Conservation (phyloP, 2,329 filamentous ascomycete species). For the Pseudogymnoascus destructans region DNA sequence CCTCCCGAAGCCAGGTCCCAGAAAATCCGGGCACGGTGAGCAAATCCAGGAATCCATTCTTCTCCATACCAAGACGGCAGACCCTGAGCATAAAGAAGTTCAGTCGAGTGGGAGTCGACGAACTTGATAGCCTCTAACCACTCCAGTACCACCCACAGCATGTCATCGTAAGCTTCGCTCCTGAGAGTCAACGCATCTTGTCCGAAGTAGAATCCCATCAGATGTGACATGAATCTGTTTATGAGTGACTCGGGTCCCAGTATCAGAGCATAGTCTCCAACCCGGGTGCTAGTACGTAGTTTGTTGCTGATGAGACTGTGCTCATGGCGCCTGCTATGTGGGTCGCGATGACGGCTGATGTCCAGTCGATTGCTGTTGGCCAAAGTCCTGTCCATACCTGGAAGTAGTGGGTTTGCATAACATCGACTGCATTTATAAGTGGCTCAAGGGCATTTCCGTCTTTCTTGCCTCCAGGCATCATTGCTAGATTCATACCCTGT, state of each 20-base stretch:
- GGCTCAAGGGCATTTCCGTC: slow-evolving; percentile 14
- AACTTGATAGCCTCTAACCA: slow-evolving; percentile 79
- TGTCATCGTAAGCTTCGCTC: slow-evolving; percentile 79
- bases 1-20: slow-evolving; percentile 68
- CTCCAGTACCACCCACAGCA: slow-evolving; percentile 86
- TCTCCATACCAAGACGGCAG: slow-evolving; percentile 56
- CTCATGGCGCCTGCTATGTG: slow-evolving; percentile 61
- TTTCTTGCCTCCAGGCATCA: slow-evolving; percentile 11
- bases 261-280: slow-evolving; percentile 12
- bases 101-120: slow-evolving; percentile 49
- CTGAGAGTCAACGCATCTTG: slow-evolving; percentile 67
- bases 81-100: slow-evolving; percentile 40
- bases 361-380: slow-evolving; percentile 87
- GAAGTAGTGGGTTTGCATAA: slow-evolving; percentile 71
- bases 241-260: slow-evolving; percentile 63
- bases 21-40: slow-evolving; percentile 72
- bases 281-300: slow-evolving; percentile 25
- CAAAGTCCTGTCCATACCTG: slow-evolving; percentile 65
- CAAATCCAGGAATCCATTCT: slow-evolving; percentile 63
- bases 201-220: slow-evolving; percentile 72
- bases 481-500: not conserved
- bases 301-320: slow-evolving; percentile 52
- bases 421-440: slow-evolving; percentile 47
- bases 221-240: slow-evolving; percentile 67
- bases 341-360: slow-evolving; percentile 70